phyloP scores from a whole-genome alignment of 2,329 filamentous ascomycete genomes.

The Sclerotiophoma versabilis region DNA sequence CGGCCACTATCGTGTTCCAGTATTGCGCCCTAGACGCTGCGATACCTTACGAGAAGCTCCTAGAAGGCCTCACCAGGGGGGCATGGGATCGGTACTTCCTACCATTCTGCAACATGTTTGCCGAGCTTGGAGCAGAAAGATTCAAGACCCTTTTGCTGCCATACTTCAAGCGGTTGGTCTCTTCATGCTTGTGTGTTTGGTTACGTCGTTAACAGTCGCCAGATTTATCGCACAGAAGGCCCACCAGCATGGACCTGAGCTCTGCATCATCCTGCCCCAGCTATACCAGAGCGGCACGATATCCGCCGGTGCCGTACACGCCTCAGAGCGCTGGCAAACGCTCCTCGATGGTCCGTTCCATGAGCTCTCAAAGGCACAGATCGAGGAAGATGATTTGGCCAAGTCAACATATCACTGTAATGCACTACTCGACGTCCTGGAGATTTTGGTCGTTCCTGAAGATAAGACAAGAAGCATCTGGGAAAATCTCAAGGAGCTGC shows the following conservation, averaged over 20 bases:
- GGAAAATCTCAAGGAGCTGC: conserved; percentile 28
- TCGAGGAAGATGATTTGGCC: conserved; percentile 14
- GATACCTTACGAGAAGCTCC: conserved; percentile 70
- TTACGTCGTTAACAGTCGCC: conserved; percentile 32
- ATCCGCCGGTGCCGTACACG: conserved; percentile 24
- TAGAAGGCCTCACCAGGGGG: conserved; percentile 71
- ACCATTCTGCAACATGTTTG: conserved; percentile 82
- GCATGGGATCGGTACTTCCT: conserved; percentile 77
- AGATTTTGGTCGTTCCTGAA: conserved; percentile 28
- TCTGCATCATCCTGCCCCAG: conserved; percentile 41
- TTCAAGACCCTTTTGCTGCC: conserved; percentile 82
- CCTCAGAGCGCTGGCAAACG: conserved; percentile 40
- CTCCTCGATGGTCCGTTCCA: conserved; percentile 73
- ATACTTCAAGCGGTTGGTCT: conserved; percentile 75
- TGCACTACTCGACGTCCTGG: conserved; percentile 37
- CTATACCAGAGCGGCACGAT: conserved; percentile 35
- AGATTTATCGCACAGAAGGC: conserved; percentile 71
- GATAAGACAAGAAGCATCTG: conserved; percentile 31
- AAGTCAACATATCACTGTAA: conserved; percentile 38
- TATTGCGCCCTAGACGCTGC: conserved; percentile 80
- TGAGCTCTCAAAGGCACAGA: conserved; percentile 49
- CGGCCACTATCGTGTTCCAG: conserved; percentile 72
- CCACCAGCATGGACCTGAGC: conserved; percentile 38
- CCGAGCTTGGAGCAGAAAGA: conserved; percentile 73
- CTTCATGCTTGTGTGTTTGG: neutral